These are phyloP conservation scores for Melastoma candidum DNA, from an alignment of 441 rosid genomes.

Conservation along the genomic window DNA sequence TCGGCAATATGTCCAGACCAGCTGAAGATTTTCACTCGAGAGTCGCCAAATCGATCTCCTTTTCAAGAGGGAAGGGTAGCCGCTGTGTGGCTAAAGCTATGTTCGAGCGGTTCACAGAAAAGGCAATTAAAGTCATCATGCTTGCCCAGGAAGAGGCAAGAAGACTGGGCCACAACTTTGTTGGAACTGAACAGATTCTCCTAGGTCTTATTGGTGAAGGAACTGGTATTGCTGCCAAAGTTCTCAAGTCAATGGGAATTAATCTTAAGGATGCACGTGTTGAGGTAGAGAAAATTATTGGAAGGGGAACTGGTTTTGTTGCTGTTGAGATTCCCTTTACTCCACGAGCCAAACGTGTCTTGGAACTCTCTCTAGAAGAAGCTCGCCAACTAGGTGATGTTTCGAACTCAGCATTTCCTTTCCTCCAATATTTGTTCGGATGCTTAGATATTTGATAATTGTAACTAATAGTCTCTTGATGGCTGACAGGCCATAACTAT, in stretches of 20 bases:
- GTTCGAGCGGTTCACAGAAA: constrained; percentile 96
- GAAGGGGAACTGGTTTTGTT: constrained; percentile 95
- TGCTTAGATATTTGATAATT: not conserved
- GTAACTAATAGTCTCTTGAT: not conserved
- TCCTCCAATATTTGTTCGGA: not conserved
- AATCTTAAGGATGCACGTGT: constrained; percentile 94
- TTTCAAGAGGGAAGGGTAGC: constrained; percentile 34
- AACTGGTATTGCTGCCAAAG: constrained; percentile 97
- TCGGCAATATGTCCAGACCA: constrained; percentile 33
- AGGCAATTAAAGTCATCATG: constrained; percentile 98
- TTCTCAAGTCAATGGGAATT: constrained; percentile 96
- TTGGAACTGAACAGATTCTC: constrained; percentile 93
- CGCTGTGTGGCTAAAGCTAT: constrained; percentile 59
- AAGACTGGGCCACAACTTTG: constrained; percentile 96
- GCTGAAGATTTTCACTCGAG: constrained; percentile 35
- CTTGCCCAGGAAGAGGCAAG: constrained; percentile 98
- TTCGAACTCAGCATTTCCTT: not conserved
- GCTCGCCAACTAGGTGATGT: constrained; percentile 82
- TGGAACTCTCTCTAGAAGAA: constrained; percentile 90
- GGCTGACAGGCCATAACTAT: constrained; percentile 71
- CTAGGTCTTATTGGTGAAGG: constrained; percentile 97
- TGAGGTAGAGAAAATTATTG: constrained; percentile 94
- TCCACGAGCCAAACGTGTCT: constrained; percentile 93
- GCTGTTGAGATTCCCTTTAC: constrained; percentile 98
- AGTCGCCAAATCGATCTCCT: constrained; percentile 31